phyloP scores from a whole-genome alignment of 495 filamentous ascomycete genomes.

The Podospora anserina region DNA sequence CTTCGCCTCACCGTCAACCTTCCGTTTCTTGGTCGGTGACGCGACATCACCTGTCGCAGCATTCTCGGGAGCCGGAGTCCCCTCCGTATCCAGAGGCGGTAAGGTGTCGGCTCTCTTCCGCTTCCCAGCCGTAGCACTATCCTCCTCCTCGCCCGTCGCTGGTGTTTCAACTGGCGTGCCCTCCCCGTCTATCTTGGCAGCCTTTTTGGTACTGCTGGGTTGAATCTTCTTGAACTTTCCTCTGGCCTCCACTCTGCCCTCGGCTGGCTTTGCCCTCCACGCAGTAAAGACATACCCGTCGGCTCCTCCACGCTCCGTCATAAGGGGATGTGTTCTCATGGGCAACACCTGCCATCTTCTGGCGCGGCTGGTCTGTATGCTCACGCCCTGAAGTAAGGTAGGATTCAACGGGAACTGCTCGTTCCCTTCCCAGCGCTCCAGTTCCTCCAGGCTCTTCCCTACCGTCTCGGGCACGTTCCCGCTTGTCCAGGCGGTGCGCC shows the following conservation, averaged over 20 bases:
- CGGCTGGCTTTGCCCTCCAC: slow-evolving; percentile 71
- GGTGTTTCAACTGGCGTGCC: slow-evolving; percentile 19
- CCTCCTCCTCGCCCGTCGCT: slow-evolving; percentile 10
- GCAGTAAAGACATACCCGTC: slow-evolving; percentile 90
- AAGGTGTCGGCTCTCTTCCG: background rate
- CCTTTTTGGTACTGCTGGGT: slow-evolving; percentile 39
- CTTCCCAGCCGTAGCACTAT: background rate
- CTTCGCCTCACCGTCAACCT: background rate
- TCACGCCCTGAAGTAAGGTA: slow-evolving; percentile 71
- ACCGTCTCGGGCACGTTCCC: slow-evolving; percentile 36
- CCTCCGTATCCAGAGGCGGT: background rate
- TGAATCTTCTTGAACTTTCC: slow-evolving; percentile 64
- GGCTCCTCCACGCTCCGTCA: slow-evolving; percentile 82
- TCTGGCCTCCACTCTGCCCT: slow-evolving; percentile 74
- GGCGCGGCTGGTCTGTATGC: slow-evolving; percentile 71
- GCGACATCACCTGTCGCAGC: background rate
- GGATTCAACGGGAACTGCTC: slow-evolving; percentile 82
- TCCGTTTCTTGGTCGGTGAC: slow-evolving; percentile 8
- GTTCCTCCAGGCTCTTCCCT: slow-evolving; percentile 38
- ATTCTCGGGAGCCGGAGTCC: background rate
- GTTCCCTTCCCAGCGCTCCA: slow-evolving; percentile 51
- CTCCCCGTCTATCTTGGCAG: slow-evolving; percentile 23
- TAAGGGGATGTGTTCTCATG: slow-evolving; percentile 86
- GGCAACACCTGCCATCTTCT: slow-evolving; percentile 87
- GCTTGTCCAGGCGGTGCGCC: slow-evolving; percentile 66